phyloP scores from a whole-genome alignment of 2,329 filamentous ascomycete genomes.

The Colletotrichum melonis region DNA sequence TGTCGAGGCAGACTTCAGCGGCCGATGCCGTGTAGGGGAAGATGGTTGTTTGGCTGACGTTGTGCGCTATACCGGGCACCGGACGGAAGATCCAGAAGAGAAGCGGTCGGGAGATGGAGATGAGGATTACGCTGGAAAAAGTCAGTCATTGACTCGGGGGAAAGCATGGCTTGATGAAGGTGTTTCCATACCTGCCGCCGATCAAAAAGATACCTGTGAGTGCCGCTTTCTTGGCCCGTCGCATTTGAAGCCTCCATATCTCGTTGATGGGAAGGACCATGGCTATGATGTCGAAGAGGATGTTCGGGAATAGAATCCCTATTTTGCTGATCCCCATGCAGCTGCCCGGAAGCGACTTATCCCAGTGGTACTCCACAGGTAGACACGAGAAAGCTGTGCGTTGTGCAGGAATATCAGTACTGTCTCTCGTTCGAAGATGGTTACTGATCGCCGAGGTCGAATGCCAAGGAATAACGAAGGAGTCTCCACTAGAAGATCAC shows the following conservation, averaged over 20 bases:
- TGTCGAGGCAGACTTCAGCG: not conserved
- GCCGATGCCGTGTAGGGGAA: conserved; percentile 3
- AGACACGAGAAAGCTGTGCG: not conserved
- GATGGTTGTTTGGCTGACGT: not conserved
- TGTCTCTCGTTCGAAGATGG: not conserved
- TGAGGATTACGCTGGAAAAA: not conserved
- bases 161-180: not conserved
- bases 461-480: too few species aligned
- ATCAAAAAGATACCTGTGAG: not conserved
- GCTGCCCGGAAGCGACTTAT: not conserved
- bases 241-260: not conserved
- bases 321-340: not conserved
- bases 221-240: not conserved
- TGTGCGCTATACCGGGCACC: not conserved
- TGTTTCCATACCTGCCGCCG: not conserved
- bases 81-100: not conserved
- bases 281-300: not conserved
- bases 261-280: not conserved
- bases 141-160: not conserved
- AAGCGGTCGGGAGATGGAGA: not conserved
- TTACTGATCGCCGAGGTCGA: too few species aligned
- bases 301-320: not conserved
- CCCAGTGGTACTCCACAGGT: not conserved
- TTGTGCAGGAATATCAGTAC: not conserved
- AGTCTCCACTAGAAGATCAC: not conserved